Evolutionary conservation across 1,139 yeast species (phyloP).

Genomic region (Geotrichum restrictum): DNA sequence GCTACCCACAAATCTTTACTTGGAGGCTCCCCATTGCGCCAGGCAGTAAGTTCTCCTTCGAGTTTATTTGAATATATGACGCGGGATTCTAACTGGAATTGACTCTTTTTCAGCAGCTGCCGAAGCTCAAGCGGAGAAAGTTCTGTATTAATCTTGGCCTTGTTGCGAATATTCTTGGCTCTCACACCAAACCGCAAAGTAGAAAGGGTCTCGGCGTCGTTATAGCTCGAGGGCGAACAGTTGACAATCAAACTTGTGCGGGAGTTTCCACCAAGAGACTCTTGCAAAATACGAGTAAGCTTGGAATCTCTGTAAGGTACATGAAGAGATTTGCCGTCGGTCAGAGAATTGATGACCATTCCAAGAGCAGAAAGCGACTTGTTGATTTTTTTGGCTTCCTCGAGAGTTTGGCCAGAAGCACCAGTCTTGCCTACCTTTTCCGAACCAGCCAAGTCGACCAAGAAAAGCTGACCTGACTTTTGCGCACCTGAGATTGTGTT

Average conservation of each 20-base stretch:
- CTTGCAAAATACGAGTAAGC: constrained; percentile 76
- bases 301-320: constrained; percentile 82
- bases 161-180: constrained; percentile 68
- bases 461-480: constrained; percentile 63
- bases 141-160: constrained; percentile 66
- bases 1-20: constrained; percentile 37
- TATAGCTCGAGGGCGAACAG: constrained; percentile 64
- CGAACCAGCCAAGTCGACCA: constrained; percentile 87
- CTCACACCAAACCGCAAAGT: constrained; percentile 77
- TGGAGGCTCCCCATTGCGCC: constrained; percentile 49
- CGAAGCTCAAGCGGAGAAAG: constrained; percentile 56
- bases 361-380: constrained; percentile 75
- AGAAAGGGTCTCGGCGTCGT: constrained; percentile 68
- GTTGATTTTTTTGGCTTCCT: constrained; percentile 83
- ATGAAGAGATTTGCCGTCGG: constrained; percentile 65
- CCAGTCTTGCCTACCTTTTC: constrained; percentile 84
- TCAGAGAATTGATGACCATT: constrained; percentile 72
- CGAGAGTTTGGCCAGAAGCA: constrained; percentile 67
- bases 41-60: constrained; percentile 48
- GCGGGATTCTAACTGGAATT: constrained; percentile 47
- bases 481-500: constrained; percentile 52
- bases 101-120: constrained; percentile 48
- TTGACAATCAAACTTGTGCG: constrained; percentile 74
- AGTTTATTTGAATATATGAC: constrained; percentile 46
- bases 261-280: constrained; percentile 83